Conservation (phyloP, 225 moss, liverwort and hornwort genomes). For the Bryoerythrophyllum caledonicum region DNA sequence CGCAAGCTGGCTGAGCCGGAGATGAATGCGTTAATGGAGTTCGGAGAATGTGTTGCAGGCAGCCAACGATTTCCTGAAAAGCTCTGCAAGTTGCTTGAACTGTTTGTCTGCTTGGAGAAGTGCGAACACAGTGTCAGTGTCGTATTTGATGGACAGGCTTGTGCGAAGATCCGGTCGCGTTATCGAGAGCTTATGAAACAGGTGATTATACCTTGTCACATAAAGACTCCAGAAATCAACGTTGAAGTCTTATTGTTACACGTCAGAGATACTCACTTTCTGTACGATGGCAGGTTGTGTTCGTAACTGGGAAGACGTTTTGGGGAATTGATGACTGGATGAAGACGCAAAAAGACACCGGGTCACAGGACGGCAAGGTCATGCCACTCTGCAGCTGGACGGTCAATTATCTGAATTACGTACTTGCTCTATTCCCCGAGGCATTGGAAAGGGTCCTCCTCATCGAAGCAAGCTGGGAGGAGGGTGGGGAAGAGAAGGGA, state of each 20-base stretch:
- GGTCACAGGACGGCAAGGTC: conserved; percentile 59
- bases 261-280: conserved; percentile 17
- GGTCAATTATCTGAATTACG: conserved; percentile 77
- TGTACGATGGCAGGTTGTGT: conserved; percentile 48
- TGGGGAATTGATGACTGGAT: conserved; percentile 62
- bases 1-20: conserved; percentile 64
- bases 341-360: conserved; percentile 56
- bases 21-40: conserved; percentile 70
- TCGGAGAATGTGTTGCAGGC: conserved; percentile 76
- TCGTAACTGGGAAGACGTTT: conserved; percentile 69
- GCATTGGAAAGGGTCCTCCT: conserved; percentile 75
- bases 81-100: conserved; percentile 83
- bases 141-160: conserved; percentile 78
- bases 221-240: not conserved
- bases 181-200: conserved; percentile 81
- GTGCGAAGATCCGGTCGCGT: conserved; percentile 66
- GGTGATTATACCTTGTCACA: conserved; percentile 29
- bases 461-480: conserved; percentile 64
- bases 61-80: conserved; percentile 86
- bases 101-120: conserved; percentile 79
- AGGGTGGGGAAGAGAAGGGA: conserved; percentile 33
- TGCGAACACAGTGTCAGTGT: conserved; percentile 55
- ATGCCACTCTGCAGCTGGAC: conserved; percentile 79
- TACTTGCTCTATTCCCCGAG: conserved; percentile 65
- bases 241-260: not conserved